Percentiles rank a stretch among this genome's conserved stretches.
Evolutionary conservation across 2,329 filamentous ascomycete genomes (phyloP).

Genomic region (Orbilia blumenaviensis): DNA sequence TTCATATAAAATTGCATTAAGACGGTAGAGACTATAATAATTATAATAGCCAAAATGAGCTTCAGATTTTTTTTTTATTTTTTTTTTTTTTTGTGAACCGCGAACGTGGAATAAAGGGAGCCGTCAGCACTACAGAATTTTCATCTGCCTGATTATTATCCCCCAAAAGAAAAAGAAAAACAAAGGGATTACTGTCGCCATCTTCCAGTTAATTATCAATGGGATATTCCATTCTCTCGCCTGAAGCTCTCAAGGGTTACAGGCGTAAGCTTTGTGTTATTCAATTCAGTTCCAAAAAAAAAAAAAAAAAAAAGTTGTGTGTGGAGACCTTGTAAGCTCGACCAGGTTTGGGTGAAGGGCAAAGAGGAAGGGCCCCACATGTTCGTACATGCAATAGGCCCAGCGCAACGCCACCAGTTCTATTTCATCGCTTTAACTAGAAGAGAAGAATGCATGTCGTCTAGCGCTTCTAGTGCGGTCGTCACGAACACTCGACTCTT

Average conservation of each 20-base stretch:
- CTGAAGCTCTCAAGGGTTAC: slow-evolving; percentile 17
- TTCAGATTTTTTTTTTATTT: no score
- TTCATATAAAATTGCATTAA: slow-evolving; percentile 34
- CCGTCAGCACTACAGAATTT: no score
- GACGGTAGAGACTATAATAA: neutral
- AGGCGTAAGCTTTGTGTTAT: neutral
- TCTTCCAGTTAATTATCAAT: neutral
- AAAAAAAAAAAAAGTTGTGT: no score
- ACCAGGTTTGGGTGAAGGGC: slow-evolving; percentile 12
- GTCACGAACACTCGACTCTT: slow-evolving; percentile 41
- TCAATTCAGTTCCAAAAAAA: neutral
- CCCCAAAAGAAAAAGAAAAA: no score
- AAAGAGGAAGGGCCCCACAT: slow-evolving; percentile 1
- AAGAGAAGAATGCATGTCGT: slow-evolving; percentile 30
- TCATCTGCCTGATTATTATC: slow-evolving; percentile 8
- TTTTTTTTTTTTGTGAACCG: no score
- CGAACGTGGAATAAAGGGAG: no score
- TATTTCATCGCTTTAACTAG: neutral
- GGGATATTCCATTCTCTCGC: neutral
- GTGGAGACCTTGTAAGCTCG: slow-evolving; percentile 22
- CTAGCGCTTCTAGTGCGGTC: slow-evolving; percentile 47
- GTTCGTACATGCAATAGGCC: no score
- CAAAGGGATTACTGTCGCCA: slow-evolving; percentile 32
- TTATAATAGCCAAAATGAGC: neutral
- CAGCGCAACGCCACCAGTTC: slow-evolving; percentile 20